Evolutionary conservation across 2,329 filamentous ascomycete genomes (phyloP).

Genomic region (Nannizzia gypsea): DNA sequence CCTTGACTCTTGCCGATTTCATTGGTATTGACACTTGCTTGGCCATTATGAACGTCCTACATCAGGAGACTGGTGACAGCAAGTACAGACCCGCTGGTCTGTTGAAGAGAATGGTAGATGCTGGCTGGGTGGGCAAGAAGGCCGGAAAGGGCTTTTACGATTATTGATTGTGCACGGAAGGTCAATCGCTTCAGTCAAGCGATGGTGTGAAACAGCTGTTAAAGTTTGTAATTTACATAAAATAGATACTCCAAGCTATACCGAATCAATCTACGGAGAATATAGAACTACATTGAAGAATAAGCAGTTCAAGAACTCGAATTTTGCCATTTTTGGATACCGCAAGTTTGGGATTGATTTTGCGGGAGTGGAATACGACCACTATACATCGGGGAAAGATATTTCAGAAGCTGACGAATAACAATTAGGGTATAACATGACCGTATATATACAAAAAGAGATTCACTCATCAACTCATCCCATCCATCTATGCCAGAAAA

Average conservation of each 20-base stretch:
- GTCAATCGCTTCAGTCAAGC: not conserved
- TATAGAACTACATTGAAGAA: not conserved
- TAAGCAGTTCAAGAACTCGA: not conserved
- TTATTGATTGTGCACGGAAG: slow-evolving; percentile 8
- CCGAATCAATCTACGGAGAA: not conserved
- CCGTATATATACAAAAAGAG: not conserved
- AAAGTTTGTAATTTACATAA: not conserved
- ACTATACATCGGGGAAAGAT: not conserved
- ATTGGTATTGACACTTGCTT: slow-evolving; percentile 94
- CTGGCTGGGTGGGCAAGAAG: slow-evolving; percentile 97
- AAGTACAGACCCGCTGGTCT: slow-evolving; percentile 89
- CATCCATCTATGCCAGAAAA: not conserved
- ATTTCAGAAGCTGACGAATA: not conserved
- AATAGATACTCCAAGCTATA: not conserved
- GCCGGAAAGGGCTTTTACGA: slow-evolving; percentile 87
- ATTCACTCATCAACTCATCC: not conserved
- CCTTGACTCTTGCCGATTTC: slow-evolving; percentile 85
- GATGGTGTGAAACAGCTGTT: not conserved
- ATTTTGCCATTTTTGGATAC: not conserved
- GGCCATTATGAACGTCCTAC: slow-evolving; percentile 90
- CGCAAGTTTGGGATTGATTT: not conserved
- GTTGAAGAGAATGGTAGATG: slow-evolving; percentile 90
- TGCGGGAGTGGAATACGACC: not conserved
- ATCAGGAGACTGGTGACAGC: slow-evolving; percentile 82
- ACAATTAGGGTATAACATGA: not conserved